Evolutionary conservation across 768 basidiomycete species (phyloP), one percentile per base, ranked within the genome.

Genomic region (Basidioascus undulatus): DNA sequence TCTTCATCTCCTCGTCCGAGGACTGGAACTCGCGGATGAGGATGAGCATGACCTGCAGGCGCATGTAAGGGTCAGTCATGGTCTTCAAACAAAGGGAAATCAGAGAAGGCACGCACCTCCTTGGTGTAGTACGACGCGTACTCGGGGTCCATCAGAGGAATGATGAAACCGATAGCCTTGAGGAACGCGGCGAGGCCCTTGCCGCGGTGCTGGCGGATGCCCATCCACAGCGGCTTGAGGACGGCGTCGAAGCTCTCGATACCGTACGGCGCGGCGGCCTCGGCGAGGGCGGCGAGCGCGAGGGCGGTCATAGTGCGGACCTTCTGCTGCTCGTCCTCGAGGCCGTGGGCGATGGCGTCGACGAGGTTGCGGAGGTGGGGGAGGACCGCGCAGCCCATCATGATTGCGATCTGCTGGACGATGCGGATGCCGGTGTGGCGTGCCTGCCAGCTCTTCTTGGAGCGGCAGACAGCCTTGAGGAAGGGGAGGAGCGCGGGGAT

Each of bases 1-100:
- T 92, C 71, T 96, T 89, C 92, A 98, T 98, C 65, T 98, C 92
- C 59, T 98, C 92, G 57, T 98, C 92, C 8, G 89, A 89, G 6
- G 87, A 92, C 58, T 89, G 86, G 65, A 94, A 47, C 45, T 40
- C 37, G 54, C 92, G 83, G 47, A 89, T 89, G 42, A 89, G 76
- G 55, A 89, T 87, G 48, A 86, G 77, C 10, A 81, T 87, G 41
- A 89, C 84, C n/a, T n/a, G n/a, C n/a, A n/a, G n/a, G n/a, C n/a
- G n/a, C n/a, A n/a, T n/a, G n/a, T n/a, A n/a, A n/a, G n/a, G n/a
- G n/a, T n/a, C n/a, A n/a, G n/a, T n/a, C n/a, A n/a, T n/a, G n/a
- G n/a, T n/a, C n/a, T n/a, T n/a, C n/a, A n/a, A n/a, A n/a, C n/a
- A n/a, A n/a, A n/a, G n/a, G n/a, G n/a, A n/a, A n/a, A 60, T 60